Base-by-base conservation (phyloP, 768 basidiomycete species). In the Phylloporus sp. region DNA sequence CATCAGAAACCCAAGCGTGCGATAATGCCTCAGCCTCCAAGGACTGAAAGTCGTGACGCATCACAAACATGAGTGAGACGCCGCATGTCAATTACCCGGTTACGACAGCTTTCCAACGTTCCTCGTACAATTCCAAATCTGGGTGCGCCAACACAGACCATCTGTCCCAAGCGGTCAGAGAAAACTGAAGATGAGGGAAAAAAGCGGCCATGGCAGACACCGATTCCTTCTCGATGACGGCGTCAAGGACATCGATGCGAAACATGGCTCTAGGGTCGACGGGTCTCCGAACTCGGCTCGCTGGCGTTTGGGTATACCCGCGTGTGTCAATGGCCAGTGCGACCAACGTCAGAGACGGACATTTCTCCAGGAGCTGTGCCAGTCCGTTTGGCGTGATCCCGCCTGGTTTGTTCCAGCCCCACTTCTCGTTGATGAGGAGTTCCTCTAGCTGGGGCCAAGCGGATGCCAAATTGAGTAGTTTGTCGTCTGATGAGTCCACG, bases 371-470 rank as follows among this genome's bases (percentile, higher is more conserved):
- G 12, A 57, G 45, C 6, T 7, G 22, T 23, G 15, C 28, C 0
- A 61, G 48, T n/a, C 55, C 53, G 18, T 20, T 20, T 1, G 51
- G 53, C 0, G 60, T 55, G 27, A 60, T 53, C 2, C 49, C 51
- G 2, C 45, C 35, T 7, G 28, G 4, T 5, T 20, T 35, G 6
- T 28, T 40, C 53, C 59, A 58, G 2, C 56, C 58, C 49, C 40
- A 54, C 0, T 46, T 28, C 22, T 22, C 24, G 32, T 61, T 57
- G 13, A 61, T 49, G 42, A 8, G 13, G 6, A 58, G 13, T 2
- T 18, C 2, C 16, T 57, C 39, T 6, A 61, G 10, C 20, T 35
- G 31, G 28, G 45, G 55, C 60, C 60, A 59, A 12, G 49, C 35
- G 11, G 49, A 41, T 4, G 16, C 57, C 26, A 58, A 23, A 6